Evolutionary conservation across 2,329 filamentous ascomycete genomes (phyloP).

Genomic region (Trichoderma sp.): DNA sequence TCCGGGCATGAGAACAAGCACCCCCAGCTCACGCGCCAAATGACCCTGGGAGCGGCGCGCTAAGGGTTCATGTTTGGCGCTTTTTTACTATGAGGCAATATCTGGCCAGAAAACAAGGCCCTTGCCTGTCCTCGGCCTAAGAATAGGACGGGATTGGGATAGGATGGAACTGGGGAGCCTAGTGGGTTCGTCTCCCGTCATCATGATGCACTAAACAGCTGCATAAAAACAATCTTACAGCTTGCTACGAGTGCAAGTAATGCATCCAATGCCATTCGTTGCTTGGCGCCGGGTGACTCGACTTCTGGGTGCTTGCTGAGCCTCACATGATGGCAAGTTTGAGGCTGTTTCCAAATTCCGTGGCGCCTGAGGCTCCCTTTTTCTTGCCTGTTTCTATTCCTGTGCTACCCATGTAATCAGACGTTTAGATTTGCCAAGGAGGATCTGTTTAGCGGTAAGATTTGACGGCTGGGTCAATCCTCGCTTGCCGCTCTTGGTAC

Average conservation of each 20-base stretch:
- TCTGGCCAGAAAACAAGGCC: background rate
- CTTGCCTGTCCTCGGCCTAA: background rate
- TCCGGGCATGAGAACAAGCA: background rate
- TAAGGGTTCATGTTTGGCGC: constrained; percentile 5
- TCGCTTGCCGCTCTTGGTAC: background rate
- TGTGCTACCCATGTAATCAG: constrained; percentile 3
- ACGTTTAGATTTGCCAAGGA: constrained; percentile 3
- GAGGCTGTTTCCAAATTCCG: background rate
- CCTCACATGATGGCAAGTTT: background rate
- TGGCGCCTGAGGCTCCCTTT: background rate
- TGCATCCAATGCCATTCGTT: background rate
- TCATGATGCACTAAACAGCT: constrained; percentile 2
- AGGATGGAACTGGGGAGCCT: background rate
- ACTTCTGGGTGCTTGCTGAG: background rate
- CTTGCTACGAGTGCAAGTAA: background rate
- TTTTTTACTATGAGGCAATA: constrained; percentile 19
- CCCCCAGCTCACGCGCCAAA: constrained; percentile 16
- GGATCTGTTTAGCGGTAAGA: background rate
- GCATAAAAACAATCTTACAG: background rate
- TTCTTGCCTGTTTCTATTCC: background rate
- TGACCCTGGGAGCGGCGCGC: constrained; percentile 5
- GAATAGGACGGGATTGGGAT: background rate
- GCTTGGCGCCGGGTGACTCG: constrained; percentile 7
- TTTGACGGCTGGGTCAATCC: background rate
- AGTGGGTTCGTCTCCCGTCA: constrained; percentile 13